Conservation (phyloP, 1,284 basidiomycete species). For the Leccinum fuscescens region DNA sequence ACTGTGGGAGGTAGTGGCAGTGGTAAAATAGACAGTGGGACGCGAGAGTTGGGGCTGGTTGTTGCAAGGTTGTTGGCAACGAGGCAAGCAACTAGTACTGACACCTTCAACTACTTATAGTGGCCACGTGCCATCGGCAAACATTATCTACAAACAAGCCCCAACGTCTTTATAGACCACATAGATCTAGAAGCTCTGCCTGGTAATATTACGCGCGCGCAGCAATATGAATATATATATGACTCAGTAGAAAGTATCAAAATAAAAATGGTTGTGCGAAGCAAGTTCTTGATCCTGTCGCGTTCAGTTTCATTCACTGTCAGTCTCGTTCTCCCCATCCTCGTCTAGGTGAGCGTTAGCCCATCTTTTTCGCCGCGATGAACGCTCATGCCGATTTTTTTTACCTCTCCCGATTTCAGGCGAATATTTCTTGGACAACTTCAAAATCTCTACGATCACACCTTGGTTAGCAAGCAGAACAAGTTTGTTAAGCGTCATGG, state of each 20-base stretch:
- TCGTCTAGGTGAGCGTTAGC: constrained; percentile 11
- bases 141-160: constrained; percentile 9
- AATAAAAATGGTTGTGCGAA: constrained; percentile 1
- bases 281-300: neutral
- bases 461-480: constrained; percentile 10
- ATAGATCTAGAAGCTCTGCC: neutral
- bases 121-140: constrained; percentile 22
- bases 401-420: constrained; percentile 5
- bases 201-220: constrained; percentile 7
- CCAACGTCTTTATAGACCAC: neutral
- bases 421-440: constrained; percentile 24
- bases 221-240: constrained; percentile 2
- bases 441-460: constrained; percentile 22
- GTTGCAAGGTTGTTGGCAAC: constrained; percentile 11
- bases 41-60: constrained; percentile 4
- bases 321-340: constrained; percentile 25
- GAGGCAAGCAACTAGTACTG: neutral
- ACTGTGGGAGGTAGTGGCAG: constrained; percentile 13
- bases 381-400: constrained; percentile 18
- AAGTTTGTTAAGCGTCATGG: constrained; percentile 8
- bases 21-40: constrained; percentile 14
- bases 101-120: constrained; percentile 26
- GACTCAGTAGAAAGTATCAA: constrained; percentile 3
- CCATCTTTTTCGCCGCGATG: constrained; percentile 22
- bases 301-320: constrained; percentile 16